Evolutionary conservation across 768 basidiomycete species (phyloP).

Genomic region (Pleurotus djamor): DNA sequence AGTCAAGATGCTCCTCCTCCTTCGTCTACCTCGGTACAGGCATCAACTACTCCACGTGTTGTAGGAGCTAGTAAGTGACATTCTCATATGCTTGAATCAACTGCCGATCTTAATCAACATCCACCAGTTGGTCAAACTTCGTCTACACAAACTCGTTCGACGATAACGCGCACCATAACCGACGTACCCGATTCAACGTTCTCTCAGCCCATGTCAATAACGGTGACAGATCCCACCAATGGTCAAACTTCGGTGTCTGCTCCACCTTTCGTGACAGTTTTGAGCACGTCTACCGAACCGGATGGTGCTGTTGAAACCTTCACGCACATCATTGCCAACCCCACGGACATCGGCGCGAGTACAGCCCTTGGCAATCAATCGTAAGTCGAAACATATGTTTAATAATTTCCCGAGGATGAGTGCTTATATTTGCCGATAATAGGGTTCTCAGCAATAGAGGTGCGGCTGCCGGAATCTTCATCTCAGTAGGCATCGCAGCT

Average conservation of each 20-base stretch:
- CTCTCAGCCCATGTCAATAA: slow-evolving; percentile 36
- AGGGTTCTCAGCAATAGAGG: slow-evolving; percentile 69
- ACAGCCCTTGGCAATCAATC: slow-evolving; percentile 19
- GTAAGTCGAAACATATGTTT: slow-evolving; percentile 12
- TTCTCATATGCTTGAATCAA: neutral
- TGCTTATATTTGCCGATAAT: neutral
- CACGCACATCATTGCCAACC: slow-evolving; percentile 56
- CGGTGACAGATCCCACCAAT: slow-evolving; percentile 31
- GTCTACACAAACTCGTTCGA: neutral
- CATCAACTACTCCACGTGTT: neutral
- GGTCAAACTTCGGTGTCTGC: slow-evolving; percentile 37
- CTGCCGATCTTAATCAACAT: neutral
- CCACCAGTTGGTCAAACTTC: neutral
- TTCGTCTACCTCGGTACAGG: neutral
- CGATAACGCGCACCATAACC: slow-evolving; percentile 36
- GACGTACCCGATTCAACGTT: slow-evolving; percentile 41
- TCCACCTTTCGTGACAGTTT: slow-evolving; percentile 44
- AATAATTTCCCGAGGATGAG: neutral
- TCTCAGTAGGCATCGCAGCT: slow-evolving; percentile 58
- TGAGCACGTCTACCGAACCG: slow-evolving; percentile 41
- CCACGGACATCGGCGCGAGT: slow-evolving; percentile 25
- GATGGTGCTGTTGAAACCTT: slow-evolving; percentile 43
- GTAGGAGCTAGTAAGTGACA: neutral
- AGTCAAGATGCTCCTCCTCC: neutral
- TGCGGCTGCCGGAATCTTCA: slow-evolving; percentile 73